phyloP scores from a whole-genome alignment of 1,284 basidiomycete genomes.

The Waitea zeae region DNA sequence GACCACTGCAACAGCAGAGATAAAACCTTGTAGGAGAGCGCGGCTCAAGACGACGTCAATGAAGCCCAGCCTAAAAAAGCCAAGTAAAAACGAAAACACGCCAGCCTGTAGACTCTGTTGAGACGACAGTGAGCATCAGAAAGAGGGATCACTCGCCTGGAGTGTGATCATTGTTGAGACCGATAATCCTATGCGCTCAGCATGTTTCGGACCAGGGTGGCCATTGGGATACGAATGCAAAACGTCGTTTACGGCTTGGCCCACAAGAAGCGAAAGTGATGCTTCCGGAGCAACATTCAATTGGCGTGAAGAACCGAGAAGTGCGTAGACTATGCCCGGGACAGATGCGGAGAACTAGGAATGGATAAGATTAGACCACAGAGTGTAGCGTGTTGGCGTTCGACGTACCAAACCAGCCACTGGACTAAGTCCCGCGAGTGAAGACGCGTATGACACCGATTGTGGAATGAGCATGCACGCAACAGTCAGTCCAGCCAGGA shows the following conservation, averaged over 20 bases:
- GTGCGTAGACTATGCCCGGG: slow-evolving; percentile 67
- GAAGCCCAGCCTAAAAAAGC: slow-evolving; percentile 82
- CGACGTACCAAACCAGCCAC: slow-evolving; percentile 65
- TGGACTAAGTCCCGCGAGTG: slow-evolving; percentile 68
- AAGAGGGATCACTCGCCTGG: slow-evolving; percentile 28
- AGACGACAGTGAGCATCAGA: background rate
- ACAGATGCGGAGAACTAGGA: slow-evolving; percentile 61
- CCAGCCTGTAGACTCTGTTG: slow-evolving; percentile 36
- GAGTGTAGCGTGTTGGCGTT: background rate
- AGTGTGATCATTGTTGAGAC: slow-evolving; percentile 68
- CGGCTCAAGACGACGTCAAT: slow-evolving; percentile 89
- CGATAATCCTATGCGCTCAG: slow-evolving; percentile 38
- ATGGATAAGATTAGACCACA: background rate
- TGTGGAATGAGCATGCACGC: slow-evolving; percentile 86
- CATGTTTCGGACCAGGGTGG: slow-evolving; percentile 21
- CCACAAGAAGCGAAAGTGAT: slow-evolving; percentile 74
- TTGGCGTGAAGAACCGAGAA: slow-evolving; percentile 74
- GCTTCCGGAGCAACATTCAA: slow-evolving; percentile 85
- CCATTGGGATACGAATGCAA: slow-evolving; percentile 43
- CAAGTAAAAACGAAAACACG: slow-evolving; percentile 74
- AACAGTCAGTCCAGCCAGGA: slow-evolving; percentile 74
- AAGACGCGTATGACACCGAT: slow-evolving; percentile 82
- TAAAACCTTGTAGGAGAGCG: slow-evolving; percentile 77
- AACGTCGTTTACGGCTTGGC: slow-evolving; percentile 65
- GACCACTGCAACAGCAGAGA: slow-evolving; percentile 62